Percentiles rank a stretch among this genome's conserved stretches.
Conservation (phyloP, 805 yeast species). For the Candida lessepsii region DNA sequence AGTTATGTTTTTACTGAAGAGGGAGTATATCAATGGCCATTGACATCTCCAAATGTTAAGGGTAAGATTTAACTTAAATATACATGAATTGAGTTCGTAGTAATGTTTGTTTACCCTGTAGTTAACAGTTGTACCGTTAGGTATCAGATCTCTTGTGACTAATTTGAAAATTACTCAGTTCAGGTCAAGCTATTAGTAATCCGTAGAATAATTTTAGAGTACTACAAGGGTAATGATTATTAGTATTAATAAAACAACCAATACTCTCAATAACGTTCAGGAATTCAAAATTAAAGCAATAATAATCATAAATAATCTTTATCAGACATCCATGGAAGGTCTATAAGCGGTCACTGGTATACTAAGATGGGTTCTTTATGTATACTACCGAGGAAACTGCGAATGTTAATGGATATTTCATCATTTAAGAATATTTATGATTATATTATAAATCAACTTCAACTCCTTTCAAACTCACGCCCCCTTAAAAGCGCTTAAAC, state of each 20-base stretch:
- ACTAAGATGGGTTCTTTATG: slow-evolving; percentile 80
- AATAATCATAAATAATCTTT: slow-evolving; percentile 5
- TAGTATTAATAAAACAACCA: no score
- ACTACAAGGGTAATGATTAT: no score
- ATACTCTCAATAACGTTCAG: neutral
- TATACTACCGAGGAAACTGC: slow-evolving; percentile 96
- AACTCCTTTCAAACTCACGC: neutral
- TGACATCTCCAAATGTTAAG: slow-evolving; percentile 50
- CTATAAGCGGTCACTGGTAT: slow-evolving; percentile 80
- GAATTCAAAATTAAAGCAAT: neutral
- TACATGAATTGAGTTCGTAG: neutral
- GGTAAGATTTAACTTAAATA: slow-evolving; percentile 25
- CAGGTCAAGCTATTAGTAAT: no score
- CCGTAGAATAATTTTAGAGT: no score
- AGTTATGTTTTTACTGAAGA: slow-evolving; percentile 69
- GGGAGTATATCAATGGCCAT: slow-evolving; percentile 87
- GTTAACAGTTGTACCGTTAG: no score
- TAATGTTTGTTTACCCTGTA: neutral
- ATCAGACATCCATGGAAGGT: slow-evolving; percentile 96
- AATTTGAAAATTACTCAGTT: no score
- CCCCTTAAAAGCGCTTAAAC: slow-evolving; percentile 26
- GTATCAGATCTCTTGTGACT: no score
- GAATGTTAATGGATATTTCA: slow-evolving; percentile 81
- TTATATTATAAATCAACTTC: slow-evolving; percentile 4
- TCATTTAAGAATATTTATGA: slow-evolving; percentile 44